phyloP scores from a whole-genome alignment of 345 rosid species.

The Eucalyptus erythrocorys region DNA sequence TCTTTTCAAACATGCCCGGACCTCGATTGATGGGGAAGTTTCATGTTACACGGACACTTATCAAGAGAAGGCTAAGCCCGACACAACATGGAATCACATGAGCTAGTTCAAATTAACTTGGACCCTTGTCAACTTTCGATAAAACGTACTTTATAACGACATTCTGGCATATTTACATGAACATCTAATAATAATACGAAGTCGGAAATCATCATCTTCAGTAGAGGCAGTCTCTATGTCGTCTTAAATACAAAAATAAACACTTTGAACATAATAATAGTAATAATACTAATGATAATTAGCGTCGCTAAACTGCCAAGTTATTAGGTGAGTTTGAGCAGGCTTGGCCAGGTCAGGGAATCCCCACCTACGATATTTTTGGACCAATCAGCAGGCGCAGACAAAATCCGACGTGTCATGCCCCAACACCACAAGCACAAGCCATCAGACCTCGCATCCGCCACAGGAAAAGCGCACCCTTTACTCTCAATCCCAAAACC shows the following conservation, averaged over 20 bases:
- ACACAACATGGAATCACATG: not conserved
- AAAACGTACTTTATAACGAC: not conserved
- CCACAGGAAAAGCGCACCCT: not conserved
- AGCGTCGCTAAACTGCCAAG: not conserved
- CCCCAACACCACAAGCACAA: constrained; percentile 6
- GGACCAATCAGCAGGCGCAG: not conserved
- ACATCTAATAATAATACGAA: not conserved
- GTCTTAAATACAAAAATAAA: not conserved
- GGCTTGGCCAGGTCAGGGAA: not conserved
- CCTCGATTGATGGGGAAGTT: not conserved
- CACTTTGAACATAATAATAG: not conserved
- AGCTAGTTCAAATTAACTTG: not conserved
- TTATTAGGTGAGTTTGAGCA: not conserved
- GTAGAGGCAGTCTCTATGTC: not conserved
- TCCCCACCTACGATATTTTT: not conserved
- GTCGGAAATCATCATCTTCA: not conserved
- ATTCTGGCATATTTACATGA: not conserved
- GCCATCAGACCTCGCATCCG: not conserved
- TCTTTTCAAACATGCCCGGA: not conserved
- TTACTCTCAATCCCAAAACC: not conserved
- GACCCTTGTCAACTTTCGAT: not conserved
- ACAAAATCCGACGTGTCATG: constrained; percentile 5
- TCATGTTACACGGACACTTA: not conserved
- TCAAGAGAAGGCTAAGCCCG: not conserved
- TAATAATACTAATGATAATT: not conserved